These are phyloP conservation scores for Lactarius evosmus DNA, from an alignment of 768 basidiomycete species.

Conservation along the genomic window DNA sequence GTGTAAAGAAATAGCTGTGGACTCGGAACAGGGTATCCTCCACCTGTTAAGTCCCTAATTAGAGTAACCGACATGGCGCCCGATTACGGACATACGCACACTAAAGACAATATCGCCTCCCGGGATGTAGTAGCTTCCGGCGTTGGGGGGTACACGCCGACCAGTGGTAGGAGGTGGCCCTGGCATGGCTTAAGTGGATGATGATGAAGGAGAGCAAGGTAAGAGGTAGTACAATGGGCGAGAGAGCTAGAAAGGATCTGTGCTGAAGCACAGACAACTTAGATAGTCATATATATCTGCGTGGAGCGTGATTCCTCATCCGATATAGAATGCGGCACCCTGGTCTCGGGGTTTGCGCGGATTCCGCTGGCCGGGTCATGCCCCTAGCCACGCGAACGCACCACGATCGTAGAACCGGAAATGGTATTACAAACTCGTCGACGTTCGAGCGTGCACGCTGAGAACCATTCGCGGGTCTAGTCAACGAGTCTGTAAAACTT, in stretches of 20 bases:
- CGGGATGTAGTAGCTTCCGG: constrained; percentile 45
- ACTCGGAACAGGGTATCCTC: constrained; percentile 17
- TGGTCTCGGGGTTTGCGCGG: constrained; percentile 1
- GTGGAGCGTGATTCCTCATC: background rate
- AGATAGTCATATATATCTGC: constrained; percentile 20
- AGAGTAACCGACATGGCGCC: background rate
- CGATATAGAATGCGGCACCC: background rate
- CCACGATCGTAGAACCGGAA: constrained; percentile 1
- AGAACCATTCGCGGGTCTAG: background rate
- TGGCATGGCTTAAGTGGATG: background rate
- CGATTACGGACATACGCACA: constrained; percentile 27
- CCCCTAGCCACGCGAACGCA: background rate
- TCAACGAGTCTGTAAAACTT: background rate
- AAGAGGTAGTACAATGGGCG: too few relatives aligned
- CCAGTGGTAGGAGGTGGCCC: background rate
- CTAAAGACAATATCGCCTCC: constrained; percentile 48
- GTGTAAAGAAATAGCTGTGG: constrained; percentile 33
- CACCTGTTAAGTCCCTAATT: constrained; percentile 3
- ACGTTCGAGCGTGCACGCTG: constrained; percentile 4
- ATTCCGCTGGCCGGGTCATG: background rate
- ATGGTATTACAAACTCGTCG: background rate
- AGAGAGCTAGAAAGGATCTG: background rate
- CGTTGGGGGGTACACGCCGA: constrained; percentile 32
- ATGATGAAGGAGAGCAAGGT: background rate
- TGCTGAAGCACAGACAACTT: background rate